Evolutionary conservation across 306 rosid species (phyloP), one percentile per base, ranked within the genome.

Genomic region (Citrullus colocynthis): DNA sequence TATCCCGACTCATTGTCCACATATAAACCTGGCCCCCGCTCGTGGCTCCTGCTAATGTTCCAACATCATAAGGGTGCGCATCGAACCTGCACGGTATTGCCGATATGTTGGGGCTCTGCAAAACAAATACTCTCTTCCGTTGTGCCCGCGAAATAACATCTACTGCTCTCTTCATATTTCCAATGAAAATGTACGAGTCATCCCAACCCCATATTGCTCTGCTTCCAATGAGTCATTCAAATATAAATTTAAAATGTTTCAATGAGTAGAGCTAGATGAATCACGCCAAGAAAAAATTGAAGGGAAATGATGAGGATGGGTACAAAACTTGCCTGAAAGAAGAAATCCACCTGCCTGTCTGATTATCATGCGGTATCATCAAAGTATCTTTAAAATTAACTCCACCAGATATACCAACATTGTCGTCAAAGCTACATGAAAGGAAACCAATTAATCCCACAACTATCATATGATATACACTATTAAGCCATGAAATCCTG

Each of bases 151-250:
- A 89, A 76, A 95, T 77, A 9, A 92, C 87, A 77, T 95, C 96
- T 1, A 90, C 91, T 74, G 91, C 90, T 89, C 97, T 88, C 58
- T 82, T 89, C 97, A 88, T 84, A 75, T 88, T 95, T 55, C 99
- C 99, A 20, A 95, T 58, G 81, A 92, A 92, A 79, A 92, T 36
- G 45, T 86, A 45, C 0, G 89, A 86, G 78, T 90, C 92, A 55
- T 90, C 93, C 99, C 99, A 95, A 5, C 97, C 99, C 99, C 97
- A 95, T 81, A 86, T 90, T 79, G 92, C 97, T 82, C 99, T 95
- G 92, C 80, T 36, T 79, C 80, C 69, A 80, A n/a, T n/a, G 16
- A 39, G 74, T 16, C 74, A 67, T 10, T 39, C 51, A 67, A n/a
- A 67, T n/a, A 5, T 11, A 66, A n/a, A 42, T 11, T 5, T 67